Percentiles rank a stretch among this genome's conserved stretches.
Conservation (phyloP, 1,284 basidiomycete genomes). For the Trichosporon inkin region DNA sequence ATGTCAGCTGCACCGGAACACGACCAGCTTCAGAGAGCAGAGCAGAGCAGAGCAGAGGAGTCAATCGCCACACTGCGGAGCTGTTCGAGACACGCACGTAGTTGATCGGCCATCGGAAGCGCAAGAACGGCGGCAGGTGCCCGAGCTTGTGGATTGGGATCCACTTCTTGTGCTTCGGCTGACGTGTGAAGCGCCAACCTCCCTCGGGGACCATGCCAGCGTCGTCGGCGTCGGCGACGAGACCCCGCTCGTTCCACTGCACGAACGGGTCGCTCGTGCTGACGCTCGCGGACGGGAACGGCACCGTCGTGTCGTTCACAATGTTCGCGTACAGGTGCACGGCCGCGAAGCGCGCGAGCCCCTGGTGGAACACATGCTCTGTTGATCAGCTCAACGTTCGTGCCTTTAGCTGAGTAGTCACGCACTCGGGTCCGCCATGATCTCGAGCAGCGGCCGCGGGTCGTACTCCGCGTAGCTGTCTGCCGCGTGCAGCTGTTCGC, state of each 20-base stretch:
- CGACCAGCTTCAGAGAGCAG: too few relatives aligned
- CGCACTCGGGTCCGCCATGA: constrained; percentile 80
- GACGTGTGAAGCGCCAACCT: constrained; percentile 9
- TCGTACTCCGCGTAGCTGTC: constrained; percentile 66
- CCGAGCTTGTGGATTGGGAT: constrained; percentile 35
- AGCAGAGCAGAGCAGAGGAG: too few relatives aligned
- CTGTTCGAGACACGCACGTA: constrained; percentile 54
- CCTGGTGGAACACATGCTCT: constrained; percentile 74
- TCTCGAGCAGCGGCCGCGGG: constrained; percentile 67
- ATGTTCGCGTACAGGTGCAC: constrained; percentile 81
- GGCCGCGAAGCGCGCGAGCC: constrained; percentile 63
- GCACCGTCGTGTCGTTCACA: constrained; percentile 73
- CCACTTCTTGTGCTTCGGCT: constrained; percentile 19
- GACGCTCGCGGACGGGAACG: constrained; percentile 72
- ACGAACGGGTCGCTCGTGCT: constrained; percentile 66
- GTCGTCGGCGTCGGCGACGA: constrained; percentile 58
- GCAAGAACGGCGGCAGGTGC: constrained; percentile 61
- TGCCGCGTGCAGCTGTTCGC: constrained; percentile 69
- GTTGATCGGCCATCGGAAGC: constrained; percentile 66
- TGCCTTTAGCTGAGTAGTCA: not conserved
- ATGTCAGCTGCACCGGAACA: constrained; percentile 17
- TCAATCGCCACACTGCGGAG: not conserved
- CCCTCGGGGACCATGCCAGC: constrained; percentile 24
- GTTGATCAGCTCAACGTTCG: constrained; percentile 11
- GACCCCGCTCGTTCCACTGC: constrained; percentile 58